These are phyloP conservation scores for Wickerhamomyces silvicola DNA, from an alignment of 805 yeast species.

Conservation along the genomic window DNA sequence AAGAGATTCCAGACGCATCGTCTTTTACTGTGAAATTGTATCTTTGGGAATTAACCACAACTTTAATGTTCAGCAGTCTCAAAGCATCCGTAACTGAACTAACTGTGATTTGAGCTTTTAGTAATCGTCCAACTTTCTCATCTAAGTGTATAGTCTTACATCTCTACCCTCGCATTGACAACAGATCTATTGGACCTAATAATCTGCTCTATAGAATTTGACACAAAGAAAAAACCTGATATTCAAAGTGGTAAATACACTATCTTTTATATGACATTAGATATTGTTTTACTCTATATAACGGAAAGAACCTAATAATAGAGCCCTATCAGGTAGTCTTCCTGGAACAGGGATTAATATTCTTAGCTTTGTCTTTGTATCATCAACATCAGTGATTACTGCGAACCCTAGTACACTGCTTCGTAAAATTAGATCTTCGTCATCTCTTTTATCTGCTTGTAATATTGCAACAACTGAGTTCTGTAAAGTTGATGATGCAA, in stretches of 20 bases:
- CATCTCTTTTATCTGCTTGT: constrained; percentile 41
- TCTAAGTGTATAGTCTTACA: too few relatives aligned
- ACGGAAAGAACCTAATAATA: constrained; percentile 71
- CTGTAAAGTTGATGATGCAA: constrained; percentile 51
- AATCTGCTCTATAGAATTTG: too few relatives aligned
- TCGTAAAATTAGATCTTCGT: constrained; percentile 40
- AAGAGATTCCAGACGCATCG: constrained; percentile 64
- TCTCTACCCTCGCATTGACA: too few relatives aligned
- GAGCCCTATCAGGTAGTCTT: constrained; percentile 65
- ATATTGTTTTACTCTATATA: constrained; percentile 82
- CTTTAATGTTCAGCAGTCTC: constrained; percentile 26
- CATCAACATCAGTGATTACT: constrained; percentile 54
- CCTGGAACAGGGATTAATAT: constrained; percentile 87
- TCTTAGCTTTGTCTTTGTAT: constrained; percentile 58
- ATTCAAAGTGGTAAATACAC: too few relatives aligned
- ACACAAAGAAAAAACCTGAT: too few relatives aligned
- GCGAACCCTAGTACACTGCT: constrained; percentile 75
- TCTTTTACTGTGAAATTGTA: constrained; percentile 44
- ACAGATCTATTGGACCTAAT: too few relatives aligned
- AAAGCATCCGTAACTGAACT: constrained; percentile 35
- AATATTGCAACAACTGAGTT: constrained; percentile 69
- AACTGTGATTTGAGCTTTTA: constrained; percentile 31
- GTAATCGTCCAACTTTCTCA: constrained; percentile 7
- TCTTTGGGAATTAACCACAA: constrained; percentile 29
- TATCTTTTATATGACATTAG: too few relatives aligned